A percentile compares a stretch with the other conserved stretches of the same genome.
These are phyloP conservation scores for Cnidoscolus chayamansa DNA, from an alignment of 441 rosid genomes.

Conservation along the genomic window DNA sequence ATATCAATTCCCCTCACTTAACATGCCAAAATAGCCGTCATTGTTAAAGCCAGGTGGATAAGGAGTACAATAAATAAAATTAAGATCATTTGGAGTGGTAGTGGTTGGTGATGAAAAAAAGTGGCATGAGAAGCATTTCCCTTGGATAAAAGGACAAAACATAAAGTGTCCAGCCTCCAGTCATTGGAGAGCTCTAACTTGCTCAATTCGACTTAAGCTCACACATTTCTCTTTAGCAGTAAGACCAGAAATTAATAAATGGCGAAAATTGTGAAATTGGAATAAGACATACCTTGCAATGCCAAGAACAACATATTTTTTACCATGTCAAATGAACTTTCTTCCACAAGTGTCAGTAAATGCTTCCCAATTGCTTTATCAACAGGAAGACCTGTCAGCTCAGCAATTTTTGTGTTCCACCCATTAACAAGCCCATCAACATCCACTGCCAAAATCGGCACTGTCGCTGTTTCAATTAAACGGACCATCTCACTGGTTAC, in stretches of 20 bases:
- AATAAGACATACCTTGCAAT: constrained; percentile 58
- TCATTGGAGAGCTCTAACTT: background rate
- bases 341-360: constrained; percentile 76
- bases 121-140: background rate
- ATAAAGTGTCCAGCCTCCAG: background rate
- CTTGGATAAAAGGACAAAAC: background rate
- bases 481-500: constrained; percentile 96
- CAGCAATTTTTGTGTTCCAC: constrained; percentile 89
- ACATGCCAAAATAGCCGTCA: background rate
- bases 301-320: constrained; percentile 68
- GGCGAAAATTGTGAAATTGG: constrained; percentile 6
- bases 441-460: constrained; percentile 87
- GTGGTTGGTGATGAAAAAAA: background rate
- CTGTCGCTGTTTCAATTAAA: constrained; percentile 85
- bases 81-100: background rate
- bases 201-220: background rate
- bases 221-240: background rate
- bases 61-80: background rate
- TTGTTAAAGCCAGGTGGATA: background rate
- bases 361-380: constrained; percentile 84
- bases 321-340: constrained; percentile 63
- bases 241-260: constrained; percentile 4
- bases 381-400: constrained; percentile 77
- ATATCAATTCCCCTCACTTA: background rate
- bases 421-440: constrained; percentile 84